phyloP scores from a whole-genome alignment of 2,329 filamentous ascomycete species.

The Aspergillus nomiae region DNA sequence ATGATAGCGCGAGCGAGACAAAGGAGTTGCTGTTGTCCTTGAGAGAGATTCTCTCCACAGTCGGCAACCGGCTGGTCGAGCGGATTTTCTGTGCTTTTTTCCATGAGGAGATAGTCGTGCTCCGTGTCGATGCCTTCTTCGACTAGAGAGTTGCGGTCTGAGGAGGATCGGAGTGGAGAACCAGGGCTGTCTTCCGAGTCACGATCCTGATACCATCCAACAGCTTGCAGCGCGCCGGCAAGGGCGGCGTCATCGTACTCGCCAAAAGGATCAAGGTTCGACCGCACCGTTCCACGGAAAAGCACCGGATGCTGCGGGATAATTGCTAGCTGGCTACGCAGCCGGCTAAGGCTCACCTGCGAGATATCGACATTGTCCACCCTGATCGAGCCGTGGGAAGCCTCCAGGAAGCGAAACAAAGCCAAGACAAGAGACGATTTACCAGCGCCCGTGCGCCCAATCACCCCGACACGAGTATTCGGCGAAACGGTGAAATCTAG shows the following conservation, averaged over 20 bases:
- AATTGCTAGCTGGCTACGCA: conserved; percentile 75
- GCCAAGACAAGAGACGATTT: conserved; percentile 37
- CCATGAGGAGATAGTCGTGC: no score
- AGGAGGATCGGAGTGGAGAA: neutral
- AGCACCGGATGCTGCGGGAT: conserved; percentile 83
- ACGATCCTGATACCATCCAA: conserved; percentile 48
- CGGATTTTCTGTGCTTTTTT: no score
- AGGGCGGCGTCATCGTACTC: conserved; percentile 70
- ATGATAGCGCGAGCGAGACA: conserved; percentile 56
- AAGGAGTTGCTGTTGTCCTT: conserved; percentile 35
- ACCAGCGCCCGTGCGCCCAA: conserved; percentile 38
- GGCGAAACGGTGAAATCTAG: conserved; percentile 29
- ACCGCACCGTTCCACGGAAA: conserved; percentile 76
- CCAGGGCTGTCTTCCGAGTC: no score
- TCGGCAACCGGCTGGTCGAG: no score
- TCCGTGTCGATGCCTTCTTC: no score
- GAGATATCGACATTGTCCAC: conserved; percentile 53
- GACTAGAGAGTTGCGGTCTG: no score
- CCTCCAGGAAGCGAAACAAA: conserved; percentile 34
- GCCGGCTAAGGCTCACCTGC: conserved; percentile 50
- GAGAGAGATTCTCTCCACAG: conserved; percentile 22
- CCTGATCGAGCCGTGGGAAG: conserved; percentile 26
- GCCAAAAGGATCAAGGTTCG: conserved; percentile 76
- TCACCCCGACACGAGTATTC: conserved; percentile 33
- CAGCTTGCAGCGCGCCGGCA: conserved; percentile 67